Base-by-base conservation (phyloP, 345 rosid genomes). In the Brassica napus region DNA sequence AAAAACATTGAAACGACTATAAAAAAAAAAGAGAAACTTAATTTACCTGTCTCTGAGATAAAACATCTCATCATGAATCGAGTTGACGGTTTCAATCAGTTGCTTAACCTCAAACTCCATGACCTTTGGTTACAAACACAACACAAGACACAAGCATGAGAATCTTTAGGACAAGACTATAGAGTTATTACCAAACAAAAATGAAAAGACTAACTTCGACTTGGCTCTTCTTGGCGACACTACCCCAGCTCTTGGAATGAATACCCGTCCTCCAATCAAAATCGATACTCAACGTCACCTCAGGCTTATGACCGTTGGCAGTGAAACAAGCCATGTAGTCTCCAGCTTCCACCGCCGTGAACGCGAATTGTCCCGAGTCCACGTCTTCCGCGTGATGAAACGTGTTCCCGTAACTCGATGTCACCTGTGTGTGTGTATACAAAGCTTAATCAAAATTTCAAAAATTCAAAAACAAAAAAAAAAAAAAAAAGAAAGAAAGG, bases 241-340 rank as follows among this genome's bases (percentile, higher is more conserved):
- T 91, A 42, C 84, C 67, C 98, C 98, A 95, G 69, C 85, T 89
- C 81, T 89, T 95, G 66, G 97, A 87, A 11, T 88, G 89, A 21
- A 95, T 81, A 39, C 99, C 99, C 12, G 90, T 82, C 70, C 79
- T 93, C 99, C 98, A 95, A 11, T 93, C 98, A 30, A 95, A 91
- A 78, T 95, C 99, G 28, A 93, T 55, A 28, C 90, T 87, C 83
- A 90, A 8, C 2, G 84, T 91, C 2, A 75, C 44, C 66, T 72
- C 73, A 9, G 97, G 94, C 12, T 77, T 78, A 66, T 91, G 97
- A 75, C 86, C 90, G 44, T 65, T 73, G 23, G 89, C 97, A 79
- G 85, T 88, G 74, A 90, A 95, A 86, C 98, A 95, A 8, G 91
- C 73, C 93, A 84, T 84, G 75, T 93, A 93, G 74, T 95, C 98